Evolutionary conservation across 805 yeast genomes (phyloP), one percentile per base, ranked within the genome.

Genomic region (Jamesozyma gamospora): DNA sequence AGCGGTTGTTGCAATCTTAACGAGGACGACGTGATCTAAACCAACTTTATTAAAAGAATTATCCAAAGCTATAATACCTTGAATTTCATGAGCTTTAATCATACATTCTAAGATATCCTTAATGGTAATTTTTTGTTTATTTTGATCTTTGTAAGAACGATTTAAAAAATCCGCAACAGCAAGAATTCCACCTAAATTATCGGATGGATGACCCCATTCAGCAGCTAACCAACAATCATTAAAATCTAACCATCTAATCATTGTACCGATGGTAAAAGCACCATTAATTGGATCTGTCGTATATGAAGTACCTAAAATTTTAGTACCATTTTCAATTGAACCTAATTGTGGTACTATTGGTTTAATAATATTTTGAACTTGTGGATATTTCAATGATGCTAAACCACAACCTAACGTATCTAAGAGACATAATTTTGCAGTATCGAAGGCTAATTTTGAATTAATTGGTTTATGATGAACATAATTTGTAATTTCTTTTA

Each of bases 151-250:
- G 39, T 64, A 55, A 18, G 63, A 51, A 46, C 79, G 65, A 38
- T 75, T 69, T 41, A 70, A 63, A 61, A 72, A 66, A 55, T 75
- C 80, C 26, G 79, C 71, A 27, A 75, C 75, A 1, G 80, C 76
- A 12, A 75, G 55, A 42, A 75, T 73, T 37, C 77, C 76, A 35
- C 79, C 80, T 37, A 75, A 50, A 54, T 75, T 75, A 51, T 75
- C 81, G 26, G 77, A 70, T 18, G 80, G 81, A 55, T 75, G 81
- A 4, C 81, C 81, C 80, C 81, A 75, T 55, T 75, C 80, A n/a
- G 78, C 79, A 36, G 80, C 81, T 31, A 75, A 57, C 80, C 80
- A 75, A 56, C 80, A 75, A 52, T 75, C 80, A 45, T 75, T 75
- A 61, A 67, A 75, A 48, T 75, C 81, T 41, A 75, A 58, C 80